phyloP scores from a whole-genome alignment of 768 basidiomycete species.

The Tylopilus plumbeoviolaceoides region DNA sequence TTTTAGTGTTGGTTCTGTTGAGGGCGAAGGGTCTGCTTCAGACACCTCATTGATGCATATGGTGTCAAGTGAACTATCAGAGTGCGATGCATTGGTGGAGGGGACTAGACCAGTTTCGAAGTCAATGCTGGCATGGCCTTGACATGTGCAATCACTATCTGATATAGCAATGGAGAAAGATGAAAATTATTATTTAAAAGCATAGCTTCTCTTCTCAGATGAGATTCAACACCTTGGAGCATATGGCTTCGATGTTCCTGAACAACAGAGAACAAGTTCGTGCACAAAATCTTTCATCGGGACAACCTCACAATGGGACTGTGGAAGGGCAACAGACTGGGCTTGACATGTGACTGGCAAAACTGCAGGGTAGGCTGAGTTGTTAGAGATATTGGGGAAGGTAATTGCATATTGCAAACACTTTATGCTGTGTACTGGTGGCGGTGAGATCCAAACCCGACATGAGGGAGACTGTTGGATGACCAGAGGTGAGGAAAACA shows the following conservation, averaged over 20 bases:
- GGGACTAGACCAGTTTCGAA: conserved; percentile 32
- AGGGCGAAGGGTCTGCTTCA: conserved; percentile 15
- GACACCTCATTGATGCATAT: conserved; percentile 37
- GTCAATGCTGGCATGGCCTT: conserved; percentile 41
- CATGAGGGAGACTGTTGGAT: conserved; percentile 20
- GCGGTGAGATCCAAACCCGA: conserved; percentile 6
- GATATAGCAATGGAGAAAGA: conserved; percentile 39
- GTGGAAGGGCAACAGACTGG: too few species aligned
- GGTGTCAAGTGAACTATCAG: conserved; percentile 39
- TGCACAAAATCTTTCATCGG: conserved; percentile 79
- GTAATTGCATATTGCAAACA: conserved; percentile 41
- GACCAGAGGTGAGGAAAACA: conserved; percentile 44
- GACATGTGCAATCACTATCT: conserved; percentile 40
- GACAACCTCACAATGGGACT: conserved; percentile 43
- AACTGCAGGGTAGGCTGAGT: conserved; percentile 33
- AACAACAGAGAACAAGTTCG: conserved; percentile 84
- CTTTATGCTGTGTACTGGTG: conserved; percentile 1
- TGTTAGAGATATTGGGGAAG: conserved; percentile 51
- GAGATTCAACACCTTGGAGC: conserved; percentile 63
- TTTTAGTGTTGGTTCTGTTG: conserved; percentile 14
- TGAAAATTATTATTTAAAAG: conserved; percentile 46
- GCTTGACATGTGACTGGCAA: too few species aligned
- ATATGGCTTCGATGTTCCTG: conserved; percentile 81
- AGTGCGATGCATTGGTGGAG: background rate
- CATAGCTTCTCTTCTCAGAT: too few species aligned